Base-by-base conservation (phyloP, 1,139 yeast genomes). In the Suhomyces panamericanus region DNA sequence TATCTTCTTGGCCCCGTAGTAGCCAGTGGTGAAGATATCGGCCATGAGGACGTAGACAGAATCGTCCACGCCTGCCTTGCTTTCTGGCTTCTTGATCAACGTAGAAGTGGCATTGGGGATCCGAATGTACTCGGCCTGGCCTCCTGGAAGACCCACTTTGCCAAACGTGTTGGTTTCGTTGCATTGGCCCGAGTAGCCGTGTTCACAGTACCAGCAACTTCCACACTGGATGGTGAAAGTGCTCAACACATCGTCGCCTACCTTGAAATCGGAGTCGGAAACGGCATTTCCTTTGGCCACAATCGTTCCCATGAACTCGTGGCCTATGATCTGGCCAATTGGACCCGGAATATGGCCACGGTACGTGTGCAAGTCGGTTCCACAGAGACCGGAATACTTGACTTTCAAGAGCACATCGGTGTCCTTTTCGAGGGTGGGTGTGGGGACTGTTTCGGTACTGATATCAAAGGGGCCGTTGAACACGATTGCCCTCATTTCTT, bases 11-110 rank as follows among this genome's bases (percentile, higher is more conserved):
- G 68, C 77, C 31, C 86, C 86, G 55, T 73, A 78, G 60, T 78
- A 81, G 0, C 85, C 87, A 1, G 87, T 82, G 32, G 83, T 79
- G 59, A 82, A 82, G 44, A 82, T 82, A 60, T 82, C 87, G 8
- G 85, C 82, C 84, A 82, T 78, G 51, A 82, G 60, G 7, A 81
- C 77, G 38, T 81, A 75, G 8, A 77, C 70, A 2, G 75, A 63
- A 50, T 77, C 81, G 49, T 73, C 70, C 29, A 67, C 54, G 9
- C 42, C 53, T n/a, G 51, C 51, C 0, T 54, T 55, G 11, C 57
- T 49, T 5, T 29, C 29, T 4, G 81, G 82, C 48, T 67, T 67
- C 33, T 66, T 70, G 41, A 71, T 66, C 53, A 81, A 62, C 0
- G 83, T 78, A 14, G 74, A 64, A 37, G 72, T 76, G 4, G 87